Evolutionary conservation across 805 yeast genomes (phyloP), one percentile per base, ranked within the genome.

Genomic region (Diddensiella caesifluorescens): DNA sequence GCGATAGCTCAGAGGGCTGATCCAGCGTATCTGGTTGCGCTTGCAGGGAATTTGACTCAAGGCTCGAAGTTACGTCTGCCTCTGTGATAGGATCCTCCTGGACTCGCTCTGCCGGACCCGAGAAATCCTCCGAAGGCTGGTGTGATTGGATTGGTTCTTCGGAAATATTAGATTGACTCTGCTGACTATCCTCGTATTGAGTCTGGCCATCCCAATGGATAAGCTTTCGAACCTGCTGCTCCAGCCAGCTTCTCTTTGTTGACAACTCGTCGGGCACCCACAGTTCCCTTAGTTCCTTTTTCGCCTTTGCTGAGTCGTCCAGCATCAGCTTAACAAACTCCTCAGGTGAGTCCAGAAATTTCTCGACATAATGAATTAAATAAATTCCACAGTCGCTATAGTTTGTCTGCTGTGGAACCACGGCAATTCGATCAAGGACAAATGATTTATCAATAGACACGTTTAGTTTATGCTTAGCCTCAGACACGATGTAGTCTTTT

Each of bases 301-400:
- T 28, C 27, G 31, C 22, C 25, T 33, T 42, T 7, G 29, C 35
- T 5, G 39, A 22, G 18, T 38, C 19, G 19, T 35, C 45, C 7
- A 46, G 36, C 44, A 53, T 35, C 5, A 40, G 35, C 22, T 31
- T 29, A 2, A 49, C 42, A 41, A 58, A 52, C 42, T 45, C 48
- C 9, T 47, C 51, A 9, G 67, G 65, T 12, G 44, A 42, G 9
- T 44, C 18, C 28, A 63, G 41, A 44, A 61, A 62, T 35, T 42
- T 41, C 37, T 62, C 64, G 22, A 59, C 55, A 35, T 50, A 54
- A 51, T 80, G 80, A 12, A 92, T 80, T 1, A 90, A 84, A 63
- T 85, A 96, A 16, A 92, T 77, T 1, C 98, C 98, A 65, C 98
- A 92, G 59, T 92, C 98, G 57, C 88, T 85, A 63, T 80, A 79